Evolutionary conservation across 2,329 filamentous ascomycete genomes (phyloP), one percentile per base, ranked within the genome.

Genomic region (Cephalotrichum gorgonifer): DNA sequence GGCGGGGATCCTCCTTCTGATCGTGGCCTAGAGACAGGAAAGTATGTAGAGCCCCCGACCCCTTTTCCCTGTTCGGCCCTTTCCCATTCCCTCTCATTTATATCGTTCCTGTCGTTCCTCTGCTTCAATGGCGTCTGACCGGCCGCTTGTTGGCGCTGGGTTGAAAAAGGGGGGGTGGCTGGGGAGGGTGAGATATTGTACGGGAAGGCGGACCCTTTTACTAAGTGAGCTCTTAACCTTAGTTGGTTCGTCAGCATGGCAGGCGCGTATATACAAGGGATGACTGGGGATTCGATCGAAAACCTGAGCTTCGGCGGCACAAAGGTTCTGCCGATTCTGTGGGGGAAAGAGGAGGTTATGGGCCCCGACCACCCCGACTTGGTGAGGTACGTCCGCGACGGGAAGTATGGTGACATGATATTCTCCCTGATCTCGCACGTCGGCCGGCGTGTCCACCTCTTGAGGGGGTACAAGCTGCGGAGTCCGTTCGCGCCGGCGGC

Each of bases 241-340:
- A 80, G 77, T 49, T 81, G 74, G 77, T 81, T 76, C 75, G 58
- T 77, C 17, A 75, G 77, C 48, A 63, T 79, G 28, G 70, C 73
- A 31, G 79, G 76, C 54, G 77, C 75, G 2, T 65, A 73, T 51
- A 69, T 74, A 26, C 77, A 81, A 54, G 76, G 77, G 20, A 74
- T 80, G 17, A 68, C 78, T 8, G 64, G 62, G 7, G 68, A 62
- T 47, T 64, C 66, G 12, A 54, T 60, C 3, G 72, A 77, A 53
- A 67, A 54, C 14, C 65, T 72, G 0, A 70, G 64, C 50, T 70
- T 71, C 6, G 62, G 62, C 33, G 75, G 75, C 52, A 68, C 69
- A 8, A 53, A 50, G 31, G 61, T 70, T 43, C 67, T 2, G 67
- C 71, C 1, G 59, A 80, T n/a, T 73, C 75, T 0, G 63, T 81